These are phyloP conservation scores for Salix arbutifolia DNA, from an alignment of 345 rosid genomes.

Conservation along the genomic window DNA sequence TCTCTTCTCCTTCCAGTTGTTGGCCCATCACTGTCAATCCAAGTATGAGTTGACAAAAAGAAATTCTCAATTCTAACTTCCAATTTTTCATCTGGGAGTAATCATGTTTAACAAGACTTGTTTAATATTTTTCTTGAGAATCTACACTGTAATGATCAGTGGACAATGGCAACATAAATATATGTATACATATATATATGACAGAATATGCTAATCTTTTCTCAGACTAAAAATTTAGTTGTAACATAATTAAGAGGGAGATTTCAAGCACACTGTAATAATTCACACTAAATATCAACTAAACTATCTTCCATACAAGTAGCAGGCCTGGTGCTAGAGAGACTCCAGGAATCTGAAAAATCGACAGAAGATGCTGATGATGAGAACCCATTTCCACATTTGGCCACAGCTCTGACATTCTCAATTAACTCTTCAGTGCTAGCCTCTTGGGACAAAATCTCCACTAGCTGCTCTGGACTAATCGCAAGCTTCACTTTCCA, in stretches of 20 bases:
- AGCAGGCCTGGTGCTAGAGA: slow-evolving; percentile 39
- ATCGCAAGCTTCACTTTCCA: slow-evolving; percentile 92
- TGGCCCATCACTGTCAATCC: neutral
- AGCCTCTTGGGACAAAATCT: slow-evolving; percentile 61
- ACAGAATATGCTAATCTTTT: neutral
- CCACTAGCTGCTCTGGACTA: slow-evolving; percentile 51
- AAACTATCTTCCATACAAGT: slow-evolving; percentile 31
- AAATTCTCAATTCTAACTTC: neutral
- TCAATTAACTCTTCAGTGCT: slow-evolving; percentile 67
- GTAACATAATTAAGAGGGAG: neutral
- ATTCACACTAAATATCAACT: slow-evolving; percentile 4
- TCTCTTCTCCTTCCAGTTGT: neutral
- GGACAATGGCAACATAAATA: neutral
- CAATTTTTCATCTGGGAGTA: neutral
- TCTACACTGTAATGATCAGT: neutral
- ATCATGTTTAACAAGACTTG: neutral
- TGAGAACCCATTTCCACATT: slow-evolving; percentile 41
- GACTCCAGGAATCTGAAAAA: slow-evolving; percentile 53
- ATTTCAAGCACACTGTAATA: neutral
- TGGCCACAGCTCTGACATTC: slow-evolving; percentile 71
- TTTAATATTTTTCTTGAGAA: neutral
- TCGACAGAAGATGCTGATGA: slow-evolving; percentile 23
- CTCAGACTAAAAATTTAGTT: neutral
- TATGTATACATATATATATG: too few relatives aligned
- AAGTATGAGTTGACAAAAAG: neutral